A percentile compares a stretch with the other conserved stretches of the same genome.
phyloP scores from a whole-genome alignment of 2,329 filamentous ascomycete species.

The Sphaceloma murrayae region DNA sequence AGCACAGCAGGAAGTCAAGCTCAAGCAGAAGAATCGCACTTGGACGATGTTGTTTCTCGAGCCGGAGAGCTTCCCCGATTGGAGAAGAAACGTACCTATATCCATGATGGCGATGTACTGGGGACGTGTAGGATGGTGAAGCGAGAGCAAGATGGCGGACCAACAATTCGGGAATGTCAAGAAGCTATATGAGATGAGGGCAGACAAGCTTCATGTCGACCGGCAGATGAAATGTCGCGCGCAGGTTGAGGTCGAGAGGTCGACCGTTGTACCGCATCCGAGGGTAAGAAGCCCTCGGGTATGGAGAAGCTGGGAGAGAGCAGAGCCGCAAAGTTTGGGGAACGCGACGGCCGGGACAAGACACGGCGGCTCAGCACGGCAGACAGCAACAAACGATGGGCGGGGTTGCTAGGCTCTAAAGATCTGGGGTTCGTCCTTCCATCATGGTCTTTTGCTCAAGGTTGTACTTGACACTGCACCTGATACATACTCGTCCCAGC shows the following conservation, averaged over 20 bases:
- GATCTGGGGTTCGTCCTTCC: no score
- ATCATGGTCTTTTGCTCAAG: no score
- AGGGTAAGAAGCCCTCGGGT: slow-evolving; percentile 12
- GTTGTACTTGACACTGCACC: no score
- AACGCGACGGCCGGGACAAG: neutral
- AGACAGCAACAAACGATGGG: no score
- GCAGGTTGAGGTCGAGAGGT: neutral
- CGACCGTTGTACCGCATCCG: slow-evolving; percentile 5
- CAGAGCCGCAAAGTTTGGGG: neutral
- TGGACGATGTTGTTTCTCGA: no score
- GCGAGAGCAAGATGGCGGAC: no score
- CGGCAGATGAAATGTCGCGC: neutral
- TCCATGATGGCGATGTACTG: slow-evolving; percentile 2
- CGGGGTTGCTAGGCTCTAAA: no score
- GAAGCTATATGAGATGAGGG: no score
- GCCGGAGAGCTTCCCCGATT: slow-evolving; percentile 13
- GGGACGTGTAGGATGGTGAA: neutral
- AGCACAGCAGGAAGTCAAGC: no score
- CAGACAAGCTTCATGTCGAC: neutral
- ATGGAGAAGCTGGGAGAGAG: neutral
- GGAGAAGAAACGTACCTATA: slow-evolving; percentile 10
- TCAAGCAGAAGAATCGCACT: no score
- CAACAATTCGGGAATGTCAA: no score
- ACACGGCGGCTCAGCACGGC: neutral
- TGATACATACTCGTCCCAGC: no score